Evolutionary conservation across 2,329 filamentous ascomycete genomes (phyloP).

Genomic region (Fusarium verticillioides): DNA sequence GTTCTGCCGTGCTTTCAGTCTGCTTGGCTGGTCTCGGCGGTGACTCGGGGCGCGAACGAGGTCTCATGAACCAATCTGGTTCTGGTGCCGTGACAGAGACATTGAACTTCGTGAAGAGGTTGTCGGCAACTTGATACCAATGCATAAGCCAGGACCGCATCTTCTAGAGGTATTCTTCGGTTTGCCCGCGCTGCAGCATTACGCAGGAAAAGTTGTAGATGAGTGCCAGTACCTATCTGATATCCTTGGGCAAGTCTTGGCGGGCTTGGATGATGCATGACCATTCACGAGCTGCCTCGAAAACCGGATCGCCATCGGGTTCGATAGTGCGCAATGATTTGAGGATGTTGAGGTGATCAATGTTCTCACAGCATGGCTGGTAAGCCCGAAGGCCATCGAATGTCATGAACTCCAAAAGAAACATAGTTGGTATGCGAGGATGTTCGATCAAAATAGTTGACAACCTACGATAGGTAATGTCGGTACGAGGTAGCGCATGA

Average conservation of each 20-base stretch:
- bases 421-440: conserved; percentile 29
- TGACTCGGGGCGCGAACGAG: neutral
- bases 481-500: conserved; percentile 35
- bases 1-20: too few species aligned
- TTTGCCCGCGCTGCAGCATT: conserved; percentile 36
- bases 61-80: conserved; percentile 44
- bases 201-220: conserved; percentile 48
- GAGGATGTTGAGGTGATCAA: conserved; percentile 38
- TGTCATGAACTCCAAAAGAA: conserved; percentile 44
- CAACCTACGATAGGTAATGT: conserved; percentile 41
- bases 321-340: conserved; percentile 37
- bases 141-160: conserved; percentile 47
- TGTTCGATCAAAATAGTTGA: conserved; percentile 40
- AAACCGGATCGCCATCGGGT: conserved; percentile 36
- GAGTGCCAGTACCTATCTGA: conserved; percentile 48
- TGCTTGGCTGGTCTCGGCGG: neutral
- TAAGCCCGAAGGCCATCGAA: conserved; percentile 43
- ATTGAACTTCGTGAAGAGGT: conserved; percentile 34
- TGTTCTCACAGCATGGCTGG: conserved; percentile 45
- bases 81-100: conserved; percentile 32
- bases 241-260: conserved; percentile 40
- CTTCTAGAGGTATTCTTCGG: conserved; percentile 32
- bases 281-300: conserved; percentile 47
- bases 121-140: conserved; percentile 44
- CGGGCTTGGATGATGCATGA: conserved; percentile 45